Conservation (phyloP, 2,329 filamentous ascomycete genomes). For the Tolypocladium cylindrosporum region DNA sequence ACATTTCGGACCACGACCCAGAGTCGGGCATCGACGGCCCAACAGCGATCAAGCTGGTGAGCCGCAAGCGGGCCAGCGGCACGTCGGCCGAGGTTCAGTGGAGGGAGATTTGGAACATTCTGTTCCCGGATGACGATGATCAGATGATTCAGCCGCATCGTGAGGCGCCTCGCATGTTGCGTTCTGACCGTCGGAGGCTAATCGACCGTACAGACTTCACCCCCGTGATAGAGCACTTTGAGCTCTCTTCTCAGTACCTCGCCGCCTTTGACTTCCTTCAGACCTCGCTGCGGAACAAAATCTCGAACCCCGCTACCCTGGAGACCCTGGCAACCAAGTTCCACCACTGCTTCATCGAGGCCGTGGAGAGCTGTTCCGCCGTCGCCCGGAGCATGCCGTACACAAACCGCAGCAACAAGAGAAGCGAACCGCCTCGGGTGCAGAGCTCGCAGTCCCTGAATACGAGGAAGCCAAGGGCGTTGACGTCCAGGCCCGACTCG, state of each 20-base stretch:
- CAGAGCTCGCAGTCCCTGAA: slow-evolving; percentile 10
- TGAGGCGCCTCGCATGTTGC: slow-evolving; percentile 2
- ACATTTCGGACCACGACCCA: slow-evolving; percentile 27
- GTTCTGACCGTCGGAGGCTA: neutral
- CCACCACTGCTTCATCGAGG: slow-evolving; percentile 29
- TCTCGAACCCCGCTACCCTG: slow-evolving; percentile 25
- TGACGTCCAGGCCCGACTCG: slow-evolving; percentile 24
- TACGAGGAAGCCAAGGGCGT: slow-evolving; percentile 13
- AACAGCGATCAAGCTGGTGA: slow-evolving; percentile 28
- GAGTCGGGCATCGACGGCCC: slow-evolving; percentile 30
- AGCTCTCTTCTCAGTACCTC: slow-evolving; percentile 23
- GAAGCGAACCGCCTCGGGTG: slow-evolving; percentile 16
- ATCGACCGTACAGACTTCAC: slow-evolving; percentile 20
- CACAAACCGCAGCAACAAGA: slow-evolving; percentile 30
- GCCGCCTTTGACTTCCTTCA: slow-evolving; percentile 22
- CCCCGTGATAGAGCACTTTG: slow-evolving; percentile 31
- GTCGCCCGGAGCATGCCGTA: slow-evolving; percentile 27
- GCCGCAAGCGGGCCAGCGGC: slow-evolving; percentile 27
- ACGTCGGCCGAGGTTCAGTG: slow-evolving; percentile 27
- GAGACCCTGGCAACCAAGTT: slow-evolving; percentile 28
- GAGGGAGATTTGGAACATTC: slow-evolving; percentile 30
- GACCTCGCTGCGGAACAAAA: slow-evolving; percentile 23
- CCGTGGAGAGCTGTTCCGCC: slow-evolving; percentile 24
- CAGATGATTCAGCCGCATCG: slow-evolving; percentile 18
- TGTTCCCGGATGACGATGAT: slow-evolving; percentile 30